These are phyloP conservation scores for Colletotrichum chlorophyti DNA, from an alignment of 2,329 filamentous ascomycete species.

Conservation along the genomic window DNA sequence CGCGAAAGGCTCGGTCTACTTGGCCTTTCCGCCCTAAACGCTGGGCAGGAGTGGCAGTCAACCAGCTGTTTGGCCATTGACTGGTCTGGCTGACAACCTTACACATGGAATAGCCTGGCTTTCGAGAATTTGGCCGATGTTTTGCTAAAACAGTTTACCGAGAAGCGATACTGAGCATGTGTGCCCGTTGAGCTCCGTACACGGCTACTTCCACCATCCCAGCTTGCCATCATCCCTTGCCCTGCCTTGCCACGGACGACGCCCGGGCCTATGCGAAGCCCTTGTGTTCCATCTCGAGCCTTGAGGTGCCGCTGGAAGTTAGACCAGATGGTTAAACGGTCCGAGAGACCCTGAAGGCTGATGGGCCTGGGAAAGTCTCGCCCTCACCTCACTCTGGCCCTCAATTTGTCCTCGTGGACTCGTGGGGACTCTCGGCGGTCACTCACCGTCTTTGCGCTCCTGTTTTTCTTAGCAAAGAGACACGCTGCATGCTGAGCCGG, in stretches of 20 bases:
- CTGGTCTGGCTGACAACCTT: conserved; percentile 11
- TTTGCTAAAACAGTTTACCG: conserved; percentile 19
- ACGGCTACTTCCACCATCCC: conserved; percentile 23
- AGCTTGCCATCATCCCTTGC: conserved; percentile 14
- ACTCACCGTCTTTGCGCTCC: conserved; percentile 26
- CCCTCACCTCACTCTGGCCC: conserved; percentile 8
- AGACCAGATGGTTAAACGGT: not conserved
- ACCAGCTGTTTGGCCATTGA: conserved; percentile 4
- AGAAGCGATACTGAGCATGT: conserved; percentile 10
- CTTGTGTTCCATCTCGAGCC: not conserved
- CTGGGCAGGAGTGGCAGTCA: too few relatives aligned
- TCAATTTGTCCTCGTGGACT: conserved; percentile 26
- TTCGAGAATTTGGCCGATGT: conserved; percentile 15
- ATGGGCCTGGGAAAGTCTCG: conserved; percentile 8
- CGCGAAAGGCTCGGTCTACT: conserved; percentile 1
- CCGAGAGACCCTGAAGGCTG: conserved; percentile 13
- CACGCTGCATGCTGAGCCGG: conserved; percentile 10
- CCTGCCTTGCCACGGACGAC: conserved; percentile 16
- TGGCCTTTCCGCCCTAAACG: conserved; percentile 17
- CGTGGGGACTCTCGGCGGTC: conserved; percentile 25
- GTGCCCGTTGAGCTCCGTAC: conserved; percentile 11
- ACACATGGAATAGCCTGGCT: conserved; percentile 3
- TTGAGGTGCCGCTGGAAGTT: too few relatives aligned
- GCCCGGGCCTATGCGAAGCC: conserved; percentile 22
- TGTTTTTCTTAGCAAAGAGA: conserved; percentile 2